Percentiles rank a stretch among this genome's conserved stretches.
phyloP scores from a whole-genome alignment of 139 green algal genomes.

The Chlamydomonas asymmetrica region DNA sequence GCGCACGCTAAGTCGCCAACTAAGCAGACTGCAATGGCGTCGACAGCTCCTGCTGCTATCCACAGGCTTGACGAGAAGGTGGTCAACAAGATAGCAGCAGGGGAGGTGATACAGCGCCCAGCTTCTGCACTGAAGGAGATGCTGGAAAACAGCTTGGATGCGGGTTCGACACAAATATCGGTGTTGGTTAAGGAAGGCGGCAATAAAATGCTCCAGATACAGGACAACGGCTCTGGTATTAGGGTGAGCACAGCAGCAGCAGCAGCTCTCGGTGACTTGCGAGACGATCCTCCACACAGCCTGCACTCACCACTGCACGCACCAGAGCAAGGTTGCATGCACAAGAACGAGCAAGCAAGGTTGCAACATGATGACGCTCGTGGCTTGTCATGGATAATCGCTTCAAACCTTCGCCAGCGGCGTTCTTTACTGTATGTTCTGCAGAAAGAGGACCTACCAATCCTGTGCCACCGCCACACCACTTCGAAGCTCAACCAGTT shows the following conservation, averaged over 20 bases:
- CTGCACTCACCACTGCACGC: too few species aligned
- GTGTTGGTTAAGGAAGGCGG: constrained; percentile 92
- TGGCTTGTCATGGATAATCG: too few species aligned
- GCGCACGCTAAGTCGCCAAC: too few species aligned
- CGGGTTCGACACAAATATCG: constrained; percentile 74
- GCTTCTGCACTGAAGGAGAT: constrained; percentile 94
- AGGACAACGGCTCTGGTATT: constrained; percentile 92
- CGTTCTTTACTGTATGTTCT: too few species aligned
- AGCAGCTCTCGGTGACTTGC: too few species aligned
- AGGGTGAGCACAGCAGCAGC: constrained; percentile 51
- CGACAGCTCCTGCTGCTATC: constrained; percentile 35
- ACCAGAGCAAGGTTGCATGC: too few species aligned
- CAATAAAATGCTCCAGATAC: constrained; percentile 89
- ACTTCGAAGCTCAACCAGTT: constrained; percentile 92
- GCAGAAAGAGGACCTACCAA: constrained; percentile 81
- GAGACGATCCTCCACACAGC: too few species aligned
- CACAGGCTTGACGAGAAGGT: constrained; percentile 72
- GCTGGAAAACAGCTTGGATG: constrained; percentile 97
- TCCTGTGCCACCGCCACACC: constrained; percentile 81
- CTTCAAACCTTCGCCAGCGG: too few species aligned
- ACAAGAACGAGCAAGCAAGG: too few species aligned
- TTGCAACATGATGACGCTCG: too few species aligned
- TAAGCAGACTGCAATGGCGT: too few species aligned
- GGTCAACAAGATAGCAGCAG: constrained; percentile 95
- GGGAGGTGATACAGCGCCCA: constrained; percentile 90